Conservation (phyloP, 2,329 filamentous ascomycete genomes). For the Nemania abortiva region DNA sequence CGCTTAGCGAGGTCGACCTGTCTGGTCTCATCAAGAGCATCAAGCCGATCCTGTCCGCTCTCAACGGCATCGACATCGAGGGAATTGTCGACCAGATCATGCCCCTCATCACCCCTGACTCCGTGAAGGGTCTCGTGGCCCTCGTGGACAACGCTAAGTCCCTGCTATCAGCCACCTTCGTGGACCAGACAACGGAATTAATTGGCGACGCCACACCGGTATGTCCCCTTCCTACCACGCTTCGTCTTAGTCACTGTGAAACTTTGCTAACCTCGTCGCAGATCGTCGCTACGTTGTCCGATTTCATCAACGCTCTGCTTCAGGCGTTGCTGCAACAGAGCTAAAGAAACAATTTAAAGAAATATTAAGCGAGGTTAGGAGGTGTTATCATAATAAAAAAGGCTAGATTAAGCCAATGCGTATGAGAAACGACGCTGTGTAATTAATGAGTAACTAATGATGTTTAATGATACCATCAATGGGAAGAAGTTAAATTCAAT, state of each 20-base stretch:
- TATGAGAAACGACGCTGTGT: constrained; percentile 40
- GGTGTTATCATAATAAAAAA: constrained; percentile 35
- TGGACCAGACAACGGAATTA: constrained; percentile 58
- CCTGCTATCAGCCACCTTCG: constrained; percentile 55
- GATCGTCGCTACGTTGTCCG: constrained; percentile 49
- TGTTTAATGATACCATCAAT: constrained; percentile 41
- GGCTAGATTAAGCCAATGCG: constrained; percentile 27
- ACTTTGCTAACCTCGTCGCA: constrained; percentile 34
- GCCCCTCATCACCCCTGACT: constrained; percentile 57
- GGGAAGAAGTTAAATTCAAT: constrained; percentile 23
- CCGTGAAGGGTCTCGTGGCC: constrained; percentile 53
- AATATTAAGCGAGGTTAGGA: not conserved
- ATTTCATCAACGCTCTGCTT: constrained; percentile 49
- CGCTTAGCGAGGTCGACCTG: constrained; percentile 30
- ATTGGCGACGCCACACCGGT: constrained; percentile 59
- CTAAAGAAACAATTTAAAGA: constrained; percentile 7
- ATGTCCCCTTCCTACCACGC: constrained; percentile 41
- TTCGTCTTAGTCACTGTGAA: not conserved
- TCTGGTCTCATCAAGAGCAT: constrained; percentile 40
- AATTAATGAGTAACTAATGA: constrained; percentile 47
- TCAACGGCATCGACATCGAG: constrained; percentile 56
- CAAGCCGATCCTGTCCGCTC: constrained; percentile 53
- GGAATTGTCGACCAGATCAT: constrained; percentile 53
- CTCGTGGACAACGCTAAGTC: constrained; percentile 56
- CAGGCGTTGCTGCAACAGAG: constrained; percentile 44